phyloP scores from a whole-genome alignment of 192 early-diverging fungal species.

The Pecoramyces ruminantium region DNA sequence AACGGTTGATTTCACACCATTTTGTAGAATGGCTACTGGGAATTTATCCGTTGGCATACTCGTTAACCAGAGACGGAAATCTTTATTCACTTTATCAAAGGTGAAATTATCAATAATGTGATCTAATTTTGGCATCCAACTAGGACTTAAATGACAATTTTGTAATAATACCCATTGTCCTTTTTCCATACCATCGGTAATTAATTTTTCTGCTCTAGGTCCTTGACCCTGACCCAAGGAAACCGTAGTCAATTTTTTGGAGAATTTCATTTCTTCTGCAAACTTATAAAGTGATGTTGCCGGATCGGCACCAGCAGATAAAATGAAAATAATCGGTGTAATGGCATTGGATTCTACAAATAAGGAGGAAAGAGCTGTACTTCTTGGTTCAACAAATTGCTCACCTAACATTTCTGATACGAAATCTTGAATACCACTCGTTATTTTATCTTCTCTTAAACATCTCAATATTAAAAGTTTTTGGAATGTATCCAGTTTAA shows the following conservation, averaged over 20 bases:
- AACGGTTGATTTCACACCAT: conserved; percentile 40
- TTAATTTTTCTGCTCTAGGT: conserved; percentile 31
- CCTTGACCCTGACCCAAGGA: conserved; percentile 43
- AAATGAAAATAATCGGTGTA: conserved; percentile 34
- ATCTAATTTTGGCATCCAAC: conserved; percentile 41
- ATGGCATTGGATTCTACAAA: conserved; percentile 35
- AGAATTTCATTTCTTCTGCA: conserved; percentile 38
- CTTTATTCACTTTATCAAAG: conserved; percentile 32
- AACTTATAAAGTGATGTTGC: conserved; percentile 37
- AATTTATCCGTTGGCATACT: conserved; percentile 40
- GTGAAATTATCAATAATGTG: conserved; percentile 34
- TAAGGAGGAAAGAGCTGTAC: conserved; percentile 26
- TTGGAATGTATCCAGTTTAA: conserved; percentile 19
- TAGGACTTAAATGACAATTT: conserved; percentile 37
- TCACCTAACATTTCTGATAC: conserved; percentile 27
- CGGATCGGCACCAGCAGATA: conserved; percentile 38
- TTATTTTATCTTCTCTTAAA: conserved; percentile 29
- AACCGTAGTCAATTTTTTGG: conserved; percentile 30
- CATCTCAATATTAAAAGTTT: conserved; percentile 26
- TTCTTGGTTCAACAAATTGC: conserved; percentile 35
- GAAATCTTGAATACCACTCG: conserved; percentile 34
- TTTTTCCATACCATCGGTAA: conserved; percentile 38
- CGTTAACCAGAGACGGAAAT: conserved; percentile 37
- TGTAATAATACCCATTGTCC: conserved; percentile 38
- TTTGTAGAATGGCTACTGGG: conserved; percentile 38